A percentile compares a stretch with the other conserved stretches of the same genome.
Conservation (phyloP, 2,329 filamentous ascomycete species). For the Penicillium freii region DNA sequence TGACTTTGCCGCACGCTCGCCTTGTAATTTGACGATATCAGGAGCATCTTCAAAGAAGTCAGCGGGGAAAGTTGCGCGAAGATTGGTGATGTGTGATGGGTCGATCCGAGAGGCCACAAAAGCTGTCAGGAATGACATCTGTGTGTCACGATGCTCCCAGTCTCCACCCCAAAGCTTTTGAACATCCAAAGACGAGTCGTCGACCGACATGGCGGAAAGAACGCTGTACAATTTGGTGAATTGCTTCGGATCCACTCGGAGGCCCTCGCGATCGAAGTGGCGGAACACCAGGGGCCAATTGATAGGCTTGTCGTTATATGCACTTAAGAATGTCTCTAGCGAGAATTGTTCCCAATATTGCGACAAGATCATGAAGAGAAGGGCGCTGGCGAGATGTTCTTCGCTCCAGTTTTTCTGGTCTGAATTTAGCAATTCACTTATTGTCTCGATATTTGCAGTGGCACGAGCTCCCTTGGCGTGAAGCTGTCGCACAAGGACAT, state of each 20-base stretch:
- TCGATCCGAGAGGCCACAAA: conserved; percentile 79
- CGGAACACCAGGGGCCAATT: conserved; percentile 70
- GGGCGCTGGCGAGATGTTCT: conserved; percentile 75
- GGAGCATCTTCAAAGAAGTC: conserved; percentile 63
- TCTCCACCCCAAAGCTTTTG: conserved; percentile 84
- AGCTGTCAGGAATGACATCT: conserved; percentile 88
- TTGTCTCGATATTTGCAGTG: conserved; percentile 71
- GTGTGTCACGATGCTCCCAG: conserved; percentile 83
- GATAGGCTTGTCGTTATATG: conserved; percentile 55
- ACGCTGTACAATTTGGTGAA: conserved; percentile 80
- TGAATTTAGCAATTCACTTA: conserved; percentile 58
- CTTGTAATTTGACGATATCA: conserved; percentile 59
- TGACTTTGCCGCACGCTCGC: conserved; percentile 70
- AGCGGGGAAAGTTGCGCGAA: conserved; percentile 72
- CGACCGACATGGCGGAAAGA: conserved; percentile 67
- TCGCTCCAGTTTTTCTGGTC: conserved; percentile 68
- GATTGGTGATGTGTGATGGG: conserved; percentile 76
- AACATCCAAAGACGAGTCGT: conserved; percentile 69
- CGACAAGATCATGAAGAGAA: conserved; percentile 68
- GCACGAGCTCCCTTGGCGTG: conserved; percentile 72
- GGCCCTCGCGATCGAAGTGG: conserved; percentile 74
- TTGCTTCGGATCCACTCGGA: conserved; percentile 73
- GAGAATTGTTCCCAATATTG: conserved; percentile 64
- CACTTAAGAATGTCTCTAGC: conserved; percentile 64
- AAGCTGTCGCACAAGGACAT: conserved; percentile 60